Percentiles rank a stretch among this genome's conserved stretches.
Evolutionary conservation across 176 grass and related monocot genomes (phyloP).

Genomic region (Elymus sibiricus): DNA sequence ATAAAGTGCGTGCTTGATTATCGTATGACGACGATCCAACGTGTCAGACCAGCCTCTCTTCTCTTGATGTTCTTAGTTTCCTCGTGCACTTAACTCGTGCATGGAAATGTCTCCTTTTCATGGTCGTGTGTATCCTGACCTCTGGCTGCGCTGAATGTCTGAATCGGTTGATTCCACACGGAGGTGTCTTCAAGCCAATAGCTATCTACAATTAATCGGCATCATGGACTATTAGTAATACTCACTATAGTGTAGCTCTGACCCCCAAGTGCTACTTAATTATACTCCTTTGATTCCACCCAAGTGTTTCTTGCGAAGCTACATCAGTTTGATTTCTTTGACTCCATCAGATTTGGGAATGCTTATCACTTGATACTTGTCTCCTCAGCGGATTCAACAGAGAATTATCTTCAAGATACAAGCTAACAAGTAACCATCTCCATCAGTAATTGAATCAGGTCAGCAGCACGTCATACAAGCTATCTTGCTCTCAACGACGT

Average conservation of each 20-base stretch:
- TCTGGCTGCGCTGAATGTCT: neutral
- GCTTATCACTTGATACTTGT: neutral
- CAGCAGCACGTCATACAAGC: no score
- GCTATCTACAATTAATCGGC: neutral
- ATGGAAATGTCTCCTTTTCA: neutral
- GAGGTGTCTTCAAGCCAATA: neutral
- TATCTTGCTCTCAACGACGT: no score
- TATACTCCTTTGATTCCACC: neutral
- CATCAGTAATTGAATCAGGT: neutral
- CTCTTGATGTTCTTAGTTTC: neutral
- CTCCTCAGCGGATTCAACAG: neutral
- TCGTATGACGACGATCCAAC: no score
- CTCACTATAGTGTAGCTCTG: neutral
- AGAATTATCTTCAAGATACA: neutral
- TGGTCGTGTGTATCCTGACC: neutral
- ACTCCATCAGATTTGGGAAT: neutral
- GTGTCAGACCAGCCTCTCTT: no score
- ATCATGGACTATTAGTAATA: neutral
- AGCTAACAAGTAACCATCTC: neutral
- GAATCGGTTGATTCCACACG: neutral
- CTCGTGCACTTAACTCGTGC: neutral
- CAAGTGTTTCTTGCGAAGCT: neutral
- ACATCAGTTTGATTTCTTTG: neutral
- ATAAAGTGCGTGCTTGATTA: no score
- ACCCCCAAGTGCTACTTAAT: no score